Evolutionary conservation across 2,329 filamentous ascomycete species (phyloP), one percentile per base, ranked within the genome.

Genomic region (Albophoma yamanashiensis): DNA sequence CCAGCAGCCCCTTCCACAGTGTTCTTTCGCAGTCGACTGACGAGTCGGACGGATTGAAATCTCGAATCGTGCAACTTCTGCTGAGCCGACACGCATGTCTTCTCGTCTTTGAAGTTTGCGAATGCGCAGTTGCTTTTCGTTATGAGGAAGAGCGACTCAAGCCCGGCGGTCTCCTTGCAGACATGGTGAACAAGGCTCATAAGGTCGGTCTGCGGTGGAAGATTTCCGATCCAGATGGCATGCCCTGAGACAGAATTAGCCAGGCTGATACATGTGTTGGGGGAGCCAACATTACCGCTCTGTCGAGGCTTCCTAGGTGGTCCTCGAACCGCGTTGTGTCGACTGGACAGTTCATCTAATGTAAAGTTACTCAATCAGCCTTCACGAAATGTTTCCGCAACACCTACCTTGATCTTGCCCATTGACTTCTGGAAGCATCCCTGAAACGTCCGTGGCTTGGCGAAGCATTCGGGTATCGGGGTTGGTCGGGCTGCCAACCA

Each of bases 101-200:
- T 76, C 67, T 96, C 92, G 57, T 91, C 89, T 63, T 87, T 89
- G 72, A 95, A 97, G 69, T 97, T 97, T 64, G 96, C 91, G 76
- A 97, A 97, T 0, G 92, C 93, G 69, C 93, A 97, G 70, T 97
- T 97, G 71, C 92, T 97, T 73, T 97, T 97, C 0, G 92, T 93
- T 47, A 97, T 97, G 42, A 97, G 77, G 66, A 97, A 97, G 0
- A 97, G 78, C 55, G 92, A 96, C 70, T 96, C 89, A 27, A 97
- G 84, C 1, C 92, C 83, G 0, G 81, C 82, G 0, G 91, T 87
- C 64, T 92, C 88, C 63, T 84, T 85, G 62, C 90, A 95, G 61
- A 97, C 94, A 70, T 97, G 90, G 62, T 94, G 86, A 58, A 97
- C 96, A n/a, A 97, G 77, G 61, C 84, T 89, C 74, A 91, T 86